Conservation (phyloP, 2,329 filamentous ascomycete genomes). For the Microdochium nivale region DNA sequence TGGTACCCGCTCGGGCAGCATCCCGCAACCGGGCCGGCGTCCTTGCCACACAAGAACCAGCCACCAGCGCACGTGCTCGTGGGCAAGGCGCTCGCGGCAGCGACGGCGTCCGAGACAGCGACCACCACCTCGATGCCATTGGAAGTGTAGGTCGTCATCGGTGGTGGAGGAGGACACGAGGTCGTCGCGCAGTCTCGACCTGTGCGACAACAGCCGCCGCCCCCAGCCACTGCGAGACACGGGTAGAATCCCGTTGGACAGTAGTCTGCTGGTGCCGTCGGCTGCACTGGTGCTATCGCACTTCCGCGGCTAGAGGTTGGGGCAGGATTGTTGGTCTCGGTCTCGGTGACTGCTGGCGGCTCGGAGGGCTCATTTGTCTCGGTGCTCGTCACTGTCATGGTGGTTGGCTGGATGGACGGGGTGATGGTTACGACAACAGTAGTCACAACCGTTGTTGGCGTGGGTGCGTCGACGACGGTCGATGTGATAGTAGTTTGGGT, state of each 20-base stretch:
- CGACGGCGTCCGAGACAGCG: constrained; percentile 38
- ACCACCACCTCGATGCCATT: constrained; percentile 65
- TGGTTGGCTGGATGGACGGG: constrained; percentile 18
- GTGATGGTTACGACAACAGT: constrained; percentile 34
- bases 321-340: constrained; percentile 14
- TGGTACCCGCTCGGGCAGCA: constrained; percentile 75
- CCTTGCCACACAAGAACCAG: constrained; percentile 64
- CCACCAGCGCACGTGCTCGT: constrained; percentile 57
- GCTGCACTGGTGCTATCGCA: constrained; percentile 24
- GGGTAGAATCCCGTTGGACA: constrained; percentile 92
- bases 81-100: constrained; percentile 29
- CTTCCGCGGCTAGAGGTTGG: constrained; percentile 22
- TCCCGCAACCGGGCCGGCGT: constrained; percentile 56
- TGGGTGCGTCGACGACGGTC: constrained; percentile 21
- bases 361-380: constrained; percentile 15
- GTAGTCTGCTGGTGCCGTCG: constrained; percentile 27
- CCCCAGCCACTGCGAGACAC: constrained; percentile 68
- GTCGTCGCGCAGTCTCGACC: constrained; percentile 77
- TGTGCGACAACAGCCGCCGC: constrained; percentile 78
- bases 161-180: constrained; percentile 57
- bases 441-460: constrained; percentile 19
- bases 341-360: constrained; percentile 22
- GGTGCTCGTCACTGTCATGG: constrained; percentile 20
- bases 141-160: constrained; percentile 55
- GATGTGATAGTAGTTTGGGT: constrained; percentile 31